A percentile compares a stretch with the other conserved stretches of the same genome.
Evolutionary conservation across 768 basidiomycete genomes (phyloP).

Genomic region (Lanmaoa rubissima): DNA sequence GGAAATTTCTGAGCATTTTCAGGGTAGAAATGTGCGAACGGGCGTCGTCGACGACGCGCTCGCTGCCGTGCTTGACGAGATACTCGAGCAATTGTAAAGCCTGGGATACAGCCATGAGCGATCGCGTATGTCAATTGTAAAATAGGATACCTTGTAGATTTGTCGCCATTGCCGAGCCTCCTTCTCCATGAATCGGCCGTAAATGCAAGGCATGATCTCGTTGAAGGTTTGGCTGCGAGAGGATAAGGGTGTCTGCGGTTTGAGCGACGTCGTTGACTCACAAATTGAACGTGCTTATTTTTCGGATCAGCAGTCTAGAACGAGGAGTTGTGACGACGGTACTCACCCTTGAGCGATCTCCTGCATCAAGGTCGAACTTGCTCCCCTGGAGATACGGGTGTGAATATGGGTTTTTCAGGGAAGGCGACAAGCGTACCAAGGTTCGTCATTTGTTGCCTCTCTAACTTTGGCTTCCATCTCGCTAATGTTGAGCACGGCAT

Average conservation of each 20-base stretch:
- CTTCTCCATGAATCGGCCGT: slow-evolving; percentile 95
- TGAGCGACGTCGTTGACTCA: slow-evolving; percentile 40
- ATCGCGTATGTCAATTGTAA: not conserved
- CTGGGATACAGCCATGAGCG: slow-evolving; percentile 37
- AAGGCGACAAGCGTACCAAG: slow-evolving; percentile 67
- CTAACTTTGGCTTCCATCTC: slow-evolving; percentile 97
- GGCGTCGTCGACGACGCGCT: slow-evolving; percentile 97
- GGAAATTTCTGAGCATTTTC: slow-evolving; percentile 97
- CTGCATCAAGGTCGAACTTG: slow-evolving; percentile 96
- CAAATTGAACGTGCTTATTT: slow-evolving; percentile 94
- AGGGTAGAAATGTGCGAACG: slow-evolving; percentile 91
- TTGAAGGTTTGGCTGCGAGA: slow-evolving; percentile 87
- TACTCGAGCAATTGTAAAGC: slow-evolving; percentile 93
- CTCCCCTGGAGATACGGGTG: slow-evolving; percentile 65
- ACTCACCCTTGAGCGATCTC: slow-evolving; percentile 95
- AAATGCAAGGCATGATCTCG: slow-evolving; percentile 98
- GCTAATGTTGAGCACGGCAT: slow-evolving; percentile 92
- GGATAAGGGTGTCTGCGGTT: slow-evolving; percentile 6
- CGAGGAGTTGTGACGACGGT: not conserved
- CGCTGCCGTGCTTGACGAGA: slow-evolving; percentile 94
- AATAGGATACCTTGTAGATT: slow-evolving; percentile 83
- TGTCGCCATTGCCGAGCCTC: slow-evolving; percentile 98
- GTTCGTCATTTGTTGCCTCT: slow-evolving; percentile 97
- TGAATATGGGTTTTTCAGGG: not conserved
- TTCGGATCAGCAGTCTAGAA: slow-evolving; percentile 15